Evolutionary conservation across 371 early-diverging fungal genomes (phyloP).

Genomic region (Choanephora cucurbitarum): DNA sequence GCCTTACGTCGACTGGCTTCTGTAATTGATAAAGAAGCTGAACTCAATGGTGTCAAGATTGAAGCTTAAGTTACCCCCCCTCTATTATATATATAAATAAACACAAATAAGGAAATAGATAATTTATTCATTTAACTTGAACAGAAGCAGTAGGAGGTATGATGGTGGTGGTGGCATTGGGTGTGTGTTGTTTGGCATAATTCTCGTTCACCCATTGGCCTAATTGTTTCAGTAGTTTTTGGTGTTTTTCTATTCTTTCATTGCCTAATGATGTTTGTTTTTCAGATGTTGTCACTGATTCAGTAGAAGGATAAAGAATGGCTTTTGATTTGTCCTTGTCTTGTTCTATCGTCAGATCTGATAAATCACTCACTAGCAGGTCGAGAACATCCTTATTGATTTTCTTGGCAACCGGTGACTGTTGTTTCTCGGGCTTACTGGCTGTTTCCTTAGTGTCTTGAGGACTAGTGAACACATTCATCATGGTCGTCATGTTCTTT

Average conservation of each 20-base stretch:
- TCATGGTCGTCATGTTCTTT: slow-evolving; percentile 25
- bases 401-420: slow-evolving; percentile 17
- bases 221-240: slow-evolving; percentile 17
- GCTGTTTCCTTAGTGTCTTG: background rate
- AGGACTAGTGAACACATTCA: slow-evolving; percentile 13
- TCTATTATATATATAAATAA: background rate
- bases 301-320: slow-evolving; percentile 9
- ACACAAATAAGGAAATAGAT: too few relatives aligned
- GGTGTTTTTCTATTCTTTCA: slow-evolving; percentile 12
- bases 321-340: slow-evolving; percentile 4
- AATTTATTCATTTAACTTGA: background rate
- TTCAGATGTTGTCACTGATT: background rate
- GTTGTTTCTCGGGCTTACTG: background rate
- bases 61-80: background rate
- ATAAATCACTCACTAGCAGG: slow-evolving; percentile 24
- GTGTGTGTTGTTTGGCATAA: background rate
- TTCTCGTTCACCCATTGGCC: slow-evolving; percentile 22
- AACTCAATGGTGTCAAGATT: slow-evolving; percentile 7
- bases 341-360: slow-evolving; percentile 17
- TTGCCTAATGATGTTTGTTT: background rate
- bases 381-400: slow-evolving; percentile 25
- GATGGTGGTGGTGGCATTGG: background rate
- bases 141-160: background rate
- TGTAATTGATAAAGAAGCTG: slow-evolving; percentile 32
- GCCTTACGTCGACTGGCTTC: slow-evolving; percentile 61